These are phyloP conservation scores for Zopfochytrium polystomum DNA, from an alignment of 371 early-diverging fungal species.

Conservation along the genomic window DNA sequence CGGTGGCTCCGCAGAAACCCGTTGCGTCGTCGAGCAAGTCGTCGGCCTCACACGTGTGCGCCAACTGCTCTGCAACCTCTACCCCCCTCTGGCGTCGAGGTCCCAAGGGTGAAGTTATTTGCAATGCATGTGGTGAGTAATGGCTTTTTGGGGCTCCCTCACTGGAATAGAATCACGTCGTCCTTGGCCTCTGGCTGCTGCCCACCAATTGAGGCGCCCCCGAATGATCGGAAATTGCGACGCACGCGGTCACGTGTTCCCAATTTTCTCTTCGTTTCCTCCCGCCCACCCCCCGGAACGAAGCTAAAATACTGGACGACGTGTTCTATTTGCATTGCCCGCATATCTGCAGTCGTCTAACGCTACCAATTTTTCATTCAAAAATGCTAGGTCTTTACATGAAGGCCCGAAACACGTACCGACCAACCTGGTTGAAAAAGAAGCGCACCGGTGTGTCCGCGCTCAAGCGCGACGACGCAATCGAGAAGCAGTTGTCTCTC, in stretches of 20 bases:
- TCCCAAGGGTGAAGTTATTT: conserved; percentile 47
- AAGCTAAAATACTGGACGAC: too few relatives aligned
- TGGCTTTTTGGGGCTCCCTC: not conserved
- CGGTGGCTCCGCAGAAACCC: not conserved
- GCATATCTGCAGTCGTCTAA: too few relatives aligned
- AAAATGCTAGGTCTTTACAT: too few relatives aligned
- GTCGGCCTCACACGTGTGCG: too few relatives aligned
- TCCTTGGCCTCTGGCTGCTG: not conserved
- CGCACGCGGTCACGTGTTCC: not conserved
- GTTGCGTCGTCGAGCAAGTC: not conserved
- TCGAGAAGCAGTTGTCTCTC: too few relatives aligned
- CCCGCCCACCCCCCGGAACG: too few relatives aligned
- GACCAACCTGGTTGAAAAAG: too few relatives aligned
- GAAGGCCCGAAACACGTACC: too few relatives aligned
- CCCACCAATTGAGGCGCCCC: not conserved
- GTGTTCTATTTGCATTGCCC: too few relatives aligned
- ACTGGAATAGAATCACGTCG: not conserved
- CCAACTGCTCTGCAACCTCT: conserved; percentile 55
- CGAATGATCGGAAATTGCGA: not conserved
- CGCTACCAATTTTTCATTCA: too few relatives aligned
- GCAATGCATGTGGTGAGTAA: conserved; percentile 49
- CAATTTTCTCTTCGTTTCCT: not conserved
- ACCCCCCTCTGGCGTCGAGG: conserved; percentile 61
- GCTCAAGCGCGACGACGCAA: too few relatives aligned
- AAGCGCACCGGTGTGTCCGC: too few relatives aligned